Percentiles rank a stretch among this genome's conserved stretches.
Conservation (phyloP, 2,329 filamentous ascomycete species). For the Cephalotrichum gorgonifer region DNA sequence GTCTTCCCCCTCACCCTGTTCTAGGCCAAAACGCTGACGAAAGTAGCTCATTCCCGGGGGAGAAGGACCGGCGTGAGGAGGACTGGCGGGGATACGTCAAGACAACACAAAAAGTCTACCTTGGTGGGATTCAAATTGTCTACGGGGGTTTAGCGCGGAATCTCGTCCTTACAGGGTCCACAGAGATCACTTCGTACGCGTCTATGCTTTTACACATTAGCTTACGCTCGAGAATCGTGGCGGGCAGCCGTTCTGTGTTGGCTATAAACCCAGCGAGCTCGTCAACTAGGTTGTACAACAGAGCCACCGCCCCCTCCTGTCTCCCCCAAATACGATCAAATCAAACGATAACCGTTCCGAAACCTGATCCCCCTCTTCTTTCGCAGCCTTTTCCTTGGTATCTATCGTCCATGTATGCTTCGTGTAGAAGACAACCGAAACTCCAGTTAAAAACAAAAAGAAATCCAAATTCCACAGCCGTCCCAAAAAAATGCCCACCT, state of each 20-base stretch:
- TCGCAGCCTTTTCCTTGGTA: not conserved
- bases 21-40: not conserved
- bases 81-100: conserved; percentile 6
- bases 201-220: not conserved
- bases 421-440: not conserved
- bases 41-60: conserved; percentile 65
- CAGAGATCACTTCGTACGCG: not conserved
- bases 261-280: not conserved
- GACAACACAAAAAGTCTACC: too few relatives aligned
- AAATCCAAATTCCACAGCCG: not conserved
- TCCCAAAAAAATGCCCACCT: not conserved
- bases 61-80: conserved; percentile 47
- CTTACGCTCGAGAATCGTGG: not conserved
- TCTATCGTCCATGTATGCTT: not conserved
- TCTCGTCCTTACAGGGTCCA: not conserved
- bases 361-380: not conserved
- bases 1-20: not conserved
- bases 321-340: too few relatives aligned
- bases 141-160: too few relatives aligned
- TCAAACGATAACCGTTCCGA: not conserved
- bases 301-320: too few relatives aligned
- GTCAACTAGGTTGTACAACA: not conserved
- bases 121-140: too few relatives aligned
- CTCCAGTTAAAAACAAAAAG: not conserved
- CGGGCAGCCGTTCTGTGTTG: not conserved